Base-by-base conservation (phyloP, 2,329 filamentous ascomycete species). In the Fusarium cicatricum region DNA sequence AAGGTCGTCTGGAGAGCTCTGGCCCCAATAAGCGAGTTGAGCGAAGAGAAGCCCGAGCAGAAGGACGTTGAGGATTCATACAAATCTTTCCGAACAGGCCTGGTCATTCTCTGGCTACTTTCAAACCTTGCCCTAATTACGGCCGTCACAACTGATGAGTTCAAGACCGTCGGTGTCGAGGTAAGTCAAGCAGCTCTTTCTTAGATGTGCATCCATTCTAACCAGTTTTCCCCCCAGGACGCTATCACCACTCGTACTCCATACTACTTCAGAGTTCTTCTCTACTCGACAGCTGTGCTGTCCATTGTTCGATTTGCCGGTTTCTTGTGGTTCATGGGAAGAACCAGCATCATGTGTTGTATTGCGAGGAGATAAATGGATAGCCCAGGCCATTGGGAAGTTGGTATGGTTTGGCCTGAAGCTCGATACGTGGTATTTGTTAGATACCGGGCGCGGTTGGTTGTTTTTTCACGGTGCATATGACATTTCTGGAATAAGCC, bases 281-380 rank as follows among this genome's bases (percentile, higher is more conserved):
- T 67, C 1, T 67, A 67, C 47, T 37, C 64, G 34, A 67, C 64
- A 37, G 64, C 61, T 48, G 61, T 61, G 17, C 62, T 67, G 26
- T 65, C 64, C 10, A 47, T 67, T 28, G 39, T 67, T 16, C 64
- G 64, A n/a, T 67, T 67, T 37, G 46, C 56, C 9, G 64, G 64
- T 17, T 67, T 67, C 53, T 56, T 67, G 28, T 67, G 64, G 64
- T 67, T 62, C 52, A 56, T 67, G 26, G 64, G 64, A 31, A 54
- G 53, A 48, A 67, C 64, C 21, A 44, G 64, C n/a, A 67, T 67
- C 23, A 67, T 67, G 64, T 67, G 64, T 37, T 67, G 64, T 44
- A 55, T 67, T 48, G 53, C 62, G 8, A 63, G 61, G 37, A 57
- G 60, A 57, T 62, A 63, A 46, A 47, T 7, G 28, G 16, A 6